A percentile compares a stretch with the other conserved stretches of the same genome.
These are phyloP conservation scores for Perkinsus marinus DNA, from an alignment of 169 alveolate species.

Conservation along the genomic window DNA sequence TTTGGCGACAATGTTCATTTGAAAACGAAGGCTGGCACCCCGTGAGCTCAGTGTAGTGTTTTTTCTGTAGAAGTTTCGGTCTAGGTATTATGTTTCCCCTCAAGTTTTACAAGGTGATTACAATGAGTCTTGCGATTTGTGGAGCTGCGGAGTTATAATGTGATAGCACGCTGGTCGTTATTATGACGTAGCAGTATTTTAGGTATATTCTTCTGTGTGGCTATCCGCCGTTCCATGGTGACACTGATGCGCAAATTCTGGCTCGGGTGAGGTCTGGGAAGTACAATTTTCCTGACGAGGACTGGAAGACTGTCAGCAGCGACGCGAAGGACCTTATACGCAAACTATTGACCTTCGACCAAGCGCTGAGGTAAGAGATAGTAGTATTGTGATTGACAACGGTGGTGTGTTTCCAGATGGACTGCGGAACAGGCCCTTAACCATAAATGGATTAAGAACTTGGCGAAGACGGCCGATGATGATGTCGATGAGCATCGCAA, in stretches of 20 bases:
- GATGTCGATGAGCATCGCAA: neutral
- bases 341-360: conserved; percentile 40
- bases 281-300: conserved; percentile 62
- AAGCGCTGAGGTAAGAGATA: neutral
- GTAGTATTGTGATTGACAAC: neutral
- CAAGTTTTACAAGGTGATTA: conserved; percentile 73
- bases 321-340: conserved; percentile 71
- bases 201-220: conserved; percentile 69
- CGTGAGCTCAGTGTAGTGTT: neutral
- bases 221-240: conserved; percentile 71
- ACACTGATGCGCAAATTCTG: conserved; percentile 54
- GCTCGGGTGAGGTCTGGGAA: conserved; percentile 38
- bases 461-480: conserved; percentile 20
- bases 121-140: conserved; percentile 77
- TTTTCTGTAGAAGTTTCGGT: neutral
- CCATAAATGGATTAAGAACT: conserved; percentile 42
- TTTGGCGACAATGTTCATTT: conserved; percentile 30
- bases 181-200: conserved; percentile 42
- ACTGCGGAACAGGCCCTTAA: conserved; percentile 35
- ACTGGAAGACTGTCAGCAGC: conserved; percentile 60
- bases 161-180: neutral
- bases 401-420: neutral
- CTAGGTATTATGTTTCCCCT: conserved; percentile 73
- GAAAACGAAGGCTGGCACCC: conserved; percentile 39
- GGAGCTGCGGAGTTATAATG: conserved; percentile 77